Base-by-base conservation (phyloP, 371 early-diverging fungal species). In the Dinochytrium kinnereticum region DNA sequence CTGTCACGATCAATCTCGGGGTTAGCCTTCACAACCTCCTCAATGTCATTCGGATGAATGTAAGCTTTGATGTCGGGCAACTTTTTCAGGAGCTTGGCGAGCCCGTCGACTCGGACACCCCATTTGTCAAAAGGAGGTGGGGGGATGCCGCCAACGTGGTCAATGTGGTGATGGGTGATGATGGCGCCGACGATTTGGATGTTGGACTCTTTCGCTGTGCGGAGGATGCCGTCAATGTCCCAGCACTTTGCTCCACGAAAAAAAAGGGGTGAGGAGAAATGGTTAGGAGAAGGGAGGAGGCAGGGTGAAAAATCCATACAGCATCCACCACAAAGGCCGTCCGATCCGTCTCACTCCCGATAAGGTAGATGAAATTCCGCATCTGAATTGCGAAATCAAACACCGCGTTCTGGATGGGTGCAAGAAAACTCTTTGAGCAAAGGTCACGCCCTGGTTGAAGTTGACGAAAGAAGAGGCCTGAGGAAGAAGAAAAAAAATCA, bases 91-190 rank as follows among this genome's bases (percentile, higher is more conserved):
- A 96, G 81, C 59, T 88, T 89, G 10, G 87, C 84, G 0, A 95
- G 74, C 0, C 96, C 96, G 15, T 89, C 81, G 15, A 96, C 94
- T 49, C 90, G 88, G 73, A 96, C 87, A 26, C 91, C 89, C 68
- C 93, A 83, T 26, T 87, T 83, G 72, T 93, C 90, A 68, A 89
- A 95, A 17, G 95, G 95, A 39, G 95, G 86, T 26, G 95, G 95
- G 17, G 95, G 95, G 10, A 83, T 80, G 49, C 87, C 87, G 26
- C 80, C 78, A 24, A 57, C 65, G 49, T 95, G 95, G 80, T 95
- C 95, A 73, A 94, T 89, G 78, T 95, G 95, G 53, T 89, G 86
- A 75, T 95, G 96, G 1, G 94, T 94, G 2, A 93, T 86, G 21
- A 91, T 81, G 0, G 89, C 88, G 0, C 90, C 94, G 0, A 93